A percentile compares a stretch with the other conserved stretches of the same genome.
Evolutionary conservation across 2,329 filamentous ascomycete genomes (phyloP).

Genomic region (Grosmannia clavigera): DNA sequence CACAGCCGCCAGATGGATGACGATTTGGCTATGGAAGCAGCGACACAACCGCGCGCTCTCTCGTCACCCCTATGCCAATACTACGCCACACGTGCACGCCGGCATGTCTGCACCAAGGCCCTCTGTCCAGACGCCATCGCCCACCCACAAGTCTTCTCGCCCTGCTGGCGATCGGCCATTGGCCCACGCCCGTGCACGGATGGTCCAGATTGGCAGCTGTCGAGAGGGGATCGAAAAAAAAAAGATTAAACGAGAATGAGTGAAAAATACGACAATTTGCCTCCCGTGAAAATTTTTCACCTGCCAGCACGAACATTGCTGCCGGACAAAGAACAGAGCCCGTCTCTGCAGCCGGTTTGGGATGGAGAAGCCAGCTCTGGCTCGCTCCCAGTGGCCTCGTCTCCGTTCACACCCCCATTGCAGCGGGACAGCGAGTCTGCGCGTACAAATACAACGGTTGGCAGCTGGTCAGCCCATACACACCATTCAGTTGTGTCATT

Average conservation of each 20-base stretch:
- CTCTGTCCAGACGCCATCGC: background rate
- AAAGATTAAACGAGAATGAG: background rate
- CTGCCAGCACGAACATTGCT: background rate
- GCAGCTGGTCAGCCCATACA: background rate
- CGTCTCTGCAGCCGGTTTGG: no score
- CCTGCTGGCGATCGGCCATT: background rate
- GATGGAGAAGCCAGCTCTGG: no score
- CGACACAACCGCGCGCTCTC: background rate
- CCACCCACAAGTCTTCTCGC: background rate
- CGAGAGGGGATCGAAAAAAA: background rate
- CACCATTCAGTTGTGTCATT: background rate
- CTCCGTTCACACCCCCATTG: no score
- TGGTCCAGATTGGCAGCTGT: background rate
- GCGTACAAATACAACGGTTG: background rate
- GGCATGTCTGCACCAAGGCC: background rate
- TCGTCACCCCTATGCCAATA: background rate
- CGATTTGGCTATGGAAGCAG: background rate
- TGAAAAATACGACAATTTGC: no score
- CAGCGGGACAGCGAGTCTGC: background rate
- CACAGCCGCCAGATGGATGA: no score
- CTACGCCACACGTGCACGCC: background rate
- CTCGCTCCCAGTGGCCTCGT: no score
- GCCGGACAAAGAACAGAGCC: background rate
- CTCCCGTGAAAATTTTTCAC: background rate
- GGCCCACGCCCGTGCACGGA: slow-evolving; percentile 2